phyloP scores from a whole-genome alignment of 1,139 yeast genomes.

The Debaryomyces fabryi region DNA sequence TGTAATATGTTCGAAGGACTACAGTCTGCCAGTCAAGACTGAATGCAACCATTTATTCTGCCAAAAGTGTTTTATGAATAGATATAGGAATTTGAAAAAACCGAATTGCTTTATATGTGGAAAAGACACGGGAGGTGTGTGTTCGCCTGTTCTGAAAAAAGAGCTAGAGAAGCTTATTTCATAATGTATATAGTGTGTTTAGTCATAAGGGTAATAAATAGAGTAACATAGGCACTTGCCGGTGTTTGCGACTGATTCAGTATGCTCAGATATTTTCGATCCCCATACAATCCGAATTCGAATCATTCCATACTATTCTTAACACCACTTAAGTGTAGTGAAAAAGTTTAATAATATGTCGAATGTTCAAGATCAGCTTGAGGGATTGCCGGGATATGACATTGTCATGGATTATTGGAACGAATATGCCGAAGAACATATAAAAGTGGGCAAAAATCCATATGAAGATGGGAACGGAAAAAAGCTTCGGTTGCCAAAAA shows the following conservation, averaged over 20 bases:
- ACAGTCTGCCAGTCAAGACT: conserved; percentile 61
- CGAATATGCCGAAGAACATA: conserved; percentile 64
- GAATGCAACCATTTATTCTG: conserved; percentile 71
- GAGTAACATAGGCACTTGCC: neutral
- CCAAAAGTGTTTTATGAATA: conserved; percentile 58
- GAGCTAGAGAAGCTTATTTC: conserved; percentile 18
- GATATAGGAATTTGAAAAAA: conserved; percentile 47
- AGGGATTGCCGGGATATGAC: conserved; percentile 61
- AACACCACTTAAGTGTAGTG: neutral
- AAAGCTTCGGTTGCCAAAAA: conserved; percentile 60
- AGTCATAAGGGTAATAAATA: neutral
- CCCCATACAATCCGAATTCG: neutral
- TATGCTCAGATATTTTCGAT: conserved; percentile 1
- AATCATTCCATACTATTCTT: neutral
- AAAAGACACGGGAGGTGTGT: conserved; percentile 57
- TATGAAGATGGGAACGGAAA: conserved; percentile 61
- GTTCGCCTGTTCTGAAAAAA: conserved; percentile 23
- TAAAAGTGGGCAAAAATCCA: conserved; percentile 61
- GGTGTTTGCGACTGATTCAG: neutral
- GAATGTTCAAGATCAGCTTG: conserved; percentile 43
- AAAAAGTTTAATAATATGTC: conserved; percentile 21
- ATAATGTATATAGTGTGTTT: neutral
- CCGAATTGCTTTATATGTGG: conserved; percentile 59
- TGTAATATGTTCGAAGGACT: conserved; percentile 60
- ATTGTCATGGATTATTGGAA: conserved; percentile 59